These are phyloP conservation scores for Lachnellula subtilissima DNA, from an alignment of 2,329 filamentous ascomycete species.

Conservation along the genomic window DNA sequence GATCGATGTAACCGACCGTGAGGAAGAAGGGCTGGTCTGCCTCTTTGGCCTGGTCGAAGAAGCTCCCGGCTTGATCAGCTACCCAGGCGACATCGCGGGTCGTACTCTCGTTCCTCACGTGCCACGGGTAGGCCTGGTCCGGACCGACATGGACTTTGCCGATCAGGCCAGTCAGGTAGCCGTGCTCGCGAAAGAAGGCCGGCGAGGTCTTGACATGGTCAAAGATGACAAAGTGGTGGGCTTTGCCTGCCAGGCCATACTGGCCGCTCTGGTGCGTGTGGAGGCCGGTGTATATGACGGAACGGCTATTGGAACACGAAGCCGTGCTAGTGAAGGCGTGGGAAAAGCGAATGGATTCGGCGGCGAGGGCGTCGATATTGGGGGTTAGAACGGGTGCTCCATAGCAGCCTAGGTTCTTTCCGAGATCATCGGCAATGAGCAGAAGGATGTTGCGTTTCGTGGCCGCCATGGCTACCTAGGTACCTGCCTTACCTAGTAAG, in stretches of 20 bases:
- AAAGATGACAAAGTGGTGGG: constrained; percentile 41
- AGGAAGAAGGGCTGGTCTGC: too few relatives aligned
- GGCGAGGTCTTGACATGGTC: constrained; percentile 41
- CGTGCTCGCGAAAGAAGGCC: constrained; percentile 34
- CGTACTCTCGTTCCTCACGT: constrained; percentile 36
- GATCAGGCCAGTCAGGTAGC: constrained; percentile 43
- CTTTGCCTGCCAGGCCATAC: constrained; percentile 38
- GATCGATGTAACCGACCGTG: too few relatives aligned
- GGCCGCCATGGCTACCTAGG: too few relatives aligned
- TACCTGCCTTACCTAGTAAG: too few relatives aligned
- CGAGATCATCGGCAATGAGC: too few relatives aligned
- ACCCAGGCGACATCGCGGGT: constrained; percentile 40
- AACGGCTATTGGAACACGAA: constrained; percentile 32
- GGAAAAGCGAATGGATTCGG: too few relatives aligned
- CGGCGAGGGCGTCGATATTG: too few relatives aligned
- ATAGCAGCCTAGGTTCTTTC: too few relatives aligned
- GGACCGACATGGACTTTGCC: constrained; percentile 47
- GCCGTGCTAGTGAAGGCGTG: too few relatives aligned
- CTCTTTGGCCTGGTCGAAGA: constrained; percentile 22
- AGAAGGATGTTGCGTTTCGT: too few relatives aligned
- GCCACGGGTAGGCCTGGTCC: constrained; percentile 37
- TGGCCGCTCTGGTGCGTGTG: constrained; percentile 46
- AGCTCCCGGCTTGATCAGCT: constrained; percentile 35
- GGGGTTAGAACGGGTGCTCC: too few relatives aligned
- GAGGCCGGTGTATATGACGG: constrained; percentile 44